These are phyloP conservation scores for Candida pseudoviswanathii DNA, from an alignment of 1,139 yeast genomes.

Conservation along the genomic window DNA sequence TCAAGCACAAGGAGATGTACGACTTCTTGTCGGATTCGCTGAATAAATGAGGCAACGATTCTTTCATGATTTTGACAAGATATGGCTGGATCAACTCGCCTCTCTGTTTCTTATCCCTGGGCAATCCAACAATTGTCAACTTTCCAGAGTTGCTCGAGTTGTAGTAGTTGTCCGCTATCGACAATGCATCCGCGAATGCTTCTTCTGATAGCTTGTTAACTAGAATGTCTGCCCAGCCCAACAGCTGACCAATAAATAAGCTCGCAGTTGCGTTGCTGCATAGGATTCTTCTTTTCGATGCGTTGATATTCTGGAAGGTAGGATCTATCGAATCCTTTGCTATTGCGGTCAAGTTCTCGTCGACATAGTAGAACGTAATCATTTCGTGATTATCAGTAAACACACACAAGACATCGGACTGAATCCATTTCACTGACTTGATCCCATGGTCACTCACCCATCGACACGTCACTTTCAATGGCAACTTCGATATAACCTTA, in stretches of 20 bases:
- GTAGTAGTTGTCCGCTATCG: slow-evolving; percentile 56
- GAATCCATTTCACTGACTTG: slow-evolving; percentile 62
- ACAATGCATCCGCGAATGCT: slow-evolving; percentile 57
- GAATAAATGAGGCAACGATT: slow-evolving; percentile 49
- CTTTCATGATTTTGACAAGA: slow-evolving; percentile 56
- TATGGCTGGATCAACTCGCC: slow-evolving; percentile 54
- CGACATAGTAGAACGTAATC: slow-evolving; percentile 14
- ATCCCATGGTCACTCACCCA: slow-evolving; percentile 44
- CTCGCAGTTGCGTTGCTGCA: slow-evolving; percentile 16
- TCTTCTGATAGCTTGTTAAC: slow-evolving; percentile 49
- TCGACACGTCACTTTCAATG: slow-evolving; percentile 47
- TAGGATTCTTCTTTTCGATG: slow-evolving; percentile 29
- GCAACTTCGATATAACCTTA: slow-evolving; percentile 37
- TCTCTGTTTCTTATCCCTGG: slow-evolving; percentile 45
- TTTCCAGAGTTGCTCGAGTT: slow-evolving; percentile 46
- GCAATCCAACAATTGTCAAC: slow-evolving; percentile 54
- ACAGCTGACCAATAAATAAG: slow-evolving; percentile 54
- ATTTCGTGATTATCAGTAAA: slow-evolving; percentile 19
- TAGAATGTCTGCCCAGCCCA: slow-evolving; percentile 76
- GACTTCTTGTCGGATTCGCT: slow-evolving; percentile 5
- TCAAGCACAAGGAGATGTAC: slow-evolving; percentile 12
- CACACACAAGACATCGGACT: slow-evolving; percentile 49
- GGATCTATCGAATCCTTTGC: slow-evolving; percentile 9
- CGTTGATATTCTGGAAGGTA: slow-evolving; percentile 21
- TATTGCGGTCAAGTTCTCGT: slow-evolving; percentile 6